Evolutionary conservation across 2,329 filamentous ascomycete genomes (phyloP), one percentile per base, ranked within the genome.

Genomic region (Scedosporium boydii): DNA sequence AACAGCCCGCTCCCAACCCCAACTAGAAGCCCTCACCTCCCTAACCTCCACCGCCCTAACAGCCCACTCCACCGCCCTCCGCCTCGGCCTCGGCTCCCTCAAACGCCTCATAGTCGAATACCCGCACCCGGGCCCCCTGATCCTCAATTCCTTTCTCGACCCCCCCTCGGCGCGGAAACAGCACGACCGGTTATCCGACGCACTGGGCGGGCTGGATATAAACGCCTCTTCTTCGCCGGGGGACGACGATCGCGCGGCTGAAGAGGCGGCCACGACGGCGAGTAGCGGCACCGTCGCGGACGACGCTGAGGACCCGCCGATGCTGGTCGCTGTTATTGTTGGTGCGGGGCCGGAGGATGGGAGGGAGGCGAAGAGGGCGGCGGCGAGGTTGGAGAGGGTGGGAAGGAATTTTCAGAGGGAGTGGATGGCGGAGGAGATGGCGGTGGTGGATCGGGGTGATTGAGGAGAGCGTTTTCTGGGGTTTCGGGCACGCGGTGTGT

Each of bases 31-130:
- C n/a, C 78, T 87, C 60, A 77, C 80, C 6, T 70, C 76, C 4
- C 78, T 87, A 51, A 77, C 83, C 38, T 76, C 77, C 56, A 77
- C 79, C 59, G 81, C 83, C 16, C 76, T 86, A 26, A 77, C 76
- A 64, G 79, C 80, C 12, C 80, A 82, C 68, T 79, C 82, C 56
- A 75, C 82, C 58, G 80, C 81, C 4, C 73, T 74, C 41, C 80
- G 83, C 59, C 76, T 86, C 6, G 78, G 77, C 57, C 76, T 84
- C 53, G 84, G 84, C 66, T 68, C 70, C 6, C 81, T 83, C 2
- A 76, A 82, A 68, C 81, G 83, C 70, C 77, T 87, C 65, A 81
- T 86, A 71, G 78, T 86, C 69, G 83, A 86, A 69, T 82, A 82
- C 69, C 74, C 73, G 2, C 73, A 75, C 46, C 72, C 73, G 58